phyloP scores from a whole-genome alignment of 2,329 filamentous ascomycete species.

The Escovopsis sp. region DNA sequence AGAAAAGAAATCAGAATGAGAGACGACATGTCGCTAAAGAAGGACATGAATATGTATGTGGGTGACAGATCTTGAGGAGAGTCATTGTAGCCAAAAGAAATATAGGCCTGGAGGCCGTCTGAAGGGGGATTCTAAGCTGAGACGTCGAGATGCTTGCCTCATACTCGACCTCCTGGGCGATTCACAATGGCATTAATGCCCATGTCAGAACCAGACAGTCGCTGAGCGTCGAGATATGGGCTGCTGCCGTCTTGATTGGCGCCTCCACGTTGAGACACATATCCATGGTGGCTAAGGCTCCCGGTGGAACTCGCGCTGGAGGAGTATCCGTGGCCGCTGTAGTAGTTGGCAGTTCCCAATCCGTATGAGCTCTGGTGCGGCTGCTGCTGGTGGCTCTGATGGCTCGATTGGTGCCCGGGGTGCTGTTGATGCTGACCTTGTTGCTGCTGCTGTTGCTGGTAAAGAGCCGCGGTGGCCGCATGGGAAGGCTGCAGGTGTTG shows the following conservation, averaged over 20 bases:
- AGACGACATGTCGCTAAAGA: no score
- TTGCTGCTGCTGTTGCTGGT: constrained; percentile 8
- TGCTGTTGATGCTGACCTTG: constrained; percentile 12
- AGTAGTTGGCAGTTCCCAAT: constrained; percentile 6
- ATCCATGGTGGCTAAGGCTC: constrained; percentile 22
- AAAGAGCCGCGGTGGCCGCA: constrained; percentile 4
- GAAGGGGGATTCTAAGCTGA: no score
- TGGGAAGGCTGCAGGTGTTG: constrained; percentile 12
- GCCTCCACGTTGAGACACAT: constrained; percentile 11
- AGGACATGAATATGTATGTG: no score
- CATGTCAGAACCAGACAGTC: constrained; percentile 43
- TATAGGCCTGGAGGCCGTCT: no score
- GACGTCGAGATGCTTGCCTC: not conserved
- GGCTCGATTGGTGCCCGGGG: constrained; percentile 12
- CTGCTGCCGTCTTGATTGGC: constrained; percentile 24
- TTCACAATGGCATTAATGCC: constrained; percentile 45
- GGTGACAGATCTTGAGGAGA: no score
- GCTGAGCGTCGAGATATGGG: constrained; percentile 30
- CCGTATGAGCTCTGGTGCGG: constrained; percentile 11
- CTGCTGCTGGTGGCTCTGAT: constrained; percentile 10
- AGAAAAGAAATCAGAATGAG: no score
- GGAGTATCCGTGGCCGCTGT: constrained; percentile 31
- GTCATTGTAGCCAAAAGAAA: no score
- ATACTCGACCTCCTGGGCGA: constrained; percentile 21
- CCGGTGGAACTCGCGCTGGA: constrained; percentile 36